Percentiles rank a stretch among this genome's conserved stretches.
phyloP scores from a whole-genome alignment of 179 eudicot species.

The Drosera spatulata region DNA sequence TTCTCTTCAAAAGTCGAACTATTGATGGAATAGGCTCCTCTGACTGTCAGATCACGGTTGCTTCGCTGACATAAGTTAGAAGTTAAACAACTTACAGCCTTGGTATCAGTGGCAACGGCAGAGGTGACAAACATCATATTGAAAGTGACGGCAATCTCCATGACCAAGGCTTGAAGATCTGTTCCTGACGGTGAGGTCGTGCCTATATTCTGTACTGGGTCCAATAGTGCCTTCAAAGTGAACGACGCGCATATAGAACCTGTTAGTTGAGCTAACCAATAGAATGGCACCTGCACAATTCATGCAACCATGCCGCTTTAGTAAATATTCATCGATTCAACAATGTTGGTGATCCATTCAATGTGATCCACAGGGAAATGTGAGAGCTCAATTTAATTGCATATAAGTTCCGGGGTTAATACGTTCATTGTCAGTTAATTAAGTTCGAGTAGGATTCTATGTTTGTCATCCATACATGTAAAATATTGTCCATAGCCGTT shows the following conservation, averaged over 20 bases:
- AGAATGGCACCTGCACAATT: slow-evolving; percentile 41
- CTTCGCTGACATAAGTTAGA: neutral
- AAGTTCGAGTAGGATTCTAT: no score
- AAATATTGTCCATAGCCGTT: no score
- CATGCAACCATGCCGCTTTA: no score
- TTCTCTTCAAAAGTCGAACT: neutral
- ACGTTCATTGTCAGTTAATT: no score
- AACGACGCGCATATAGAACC: slow-evolving; percentile 34
- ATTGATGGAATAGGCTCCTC: neutral
- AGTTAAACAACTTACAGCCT: slow-evolving; percentile 37
- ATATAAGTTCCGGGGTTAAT: no score
- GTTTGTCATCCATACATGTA: no score
- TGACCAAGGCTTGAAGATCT: slow-evolving; percentile 45
- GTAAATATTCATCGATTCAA: no score
- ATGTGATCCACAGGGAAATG: no score
- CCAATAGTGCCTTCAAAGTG: no score
- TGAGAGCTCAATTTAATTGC: no score
- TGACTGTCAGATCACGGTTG: neutral
- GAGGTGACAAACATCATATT: slow-evolving; percentile 62
- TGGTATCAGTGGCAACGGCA: slow-evolving; percentile 60
- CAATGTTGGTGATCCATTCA: no score
- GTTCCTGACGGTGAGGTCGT: slow-evolving; percentile 62
- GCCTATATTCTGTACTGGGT: slow-evolving; percentile 24
- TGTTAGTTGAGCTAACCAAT: slow-evolving; percentile 47
- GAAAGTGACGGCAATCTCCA: slow-evolving; percentile 64